Evolutionary conservation across 1,284 basidiomycete genomes (phyloP).

Genomic region (Phellopilus nigrolimitatus): DNA sequence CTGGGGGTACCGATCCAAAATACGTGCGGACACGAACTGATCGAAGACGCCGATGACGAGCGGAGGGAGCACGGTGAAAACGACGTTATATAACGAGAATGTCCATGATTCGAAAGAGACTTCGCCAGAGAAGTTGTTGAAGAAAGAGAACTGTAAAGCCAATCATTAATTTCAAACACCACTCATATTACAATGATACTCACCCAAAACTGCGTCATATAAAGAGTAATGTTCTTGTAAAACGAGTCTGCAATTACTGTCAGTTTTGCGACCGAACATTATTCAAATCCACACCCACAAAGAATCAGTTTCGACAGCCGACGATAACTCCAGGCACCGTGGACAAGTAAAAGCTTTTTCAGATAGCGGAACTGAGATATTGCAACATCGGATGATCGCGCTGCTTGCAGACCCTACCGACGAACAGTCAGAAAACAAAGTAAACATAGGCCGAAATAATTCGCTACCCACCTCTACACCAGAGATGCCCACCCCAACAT

Average conservation of each 20-base stretch:
- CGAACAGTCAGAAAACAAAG: slow-evolving; percentile 9
- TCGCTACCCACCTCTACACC: slow-evolving; percentile 85
- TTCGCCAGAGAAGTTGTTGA: slow-evolving; percentile 98
- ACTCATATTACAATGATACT: slow-evolving; percentile 25
- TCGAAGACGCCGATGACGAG: slow-evolving; percentile 97
- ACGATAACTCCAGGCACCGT: slow-evolving; percentile 98
- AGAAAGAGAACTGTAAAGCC: slow-evolving; percentile 80
- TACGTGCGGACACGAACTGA: slow-evolving; percentile 95
- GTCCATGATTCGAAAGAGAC: slow-evolving; percentile 99
- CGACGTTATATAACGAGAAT: slow-evolving; percentile 87
- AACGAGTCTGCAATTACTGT: slow-evolving; percentile 66
- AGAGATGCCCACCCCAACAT: slow-evolving; percentile 97
- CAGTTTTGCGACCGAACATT: neutral
- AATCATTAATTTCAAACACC: slow-evolving; percentile 8
- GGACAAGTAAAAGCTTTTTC: slow-evolving; percentile 93
- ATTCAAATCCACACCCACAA: slow-evolving; percentile 48
- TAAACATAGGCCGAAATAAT: neutral
- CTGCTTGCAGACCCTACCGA: slow-evolving; percentile 87
- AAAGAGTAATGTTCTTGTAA: slow-evolving; percentile 96
- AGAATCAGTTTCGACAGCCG: slow-evolving; percentile 93
- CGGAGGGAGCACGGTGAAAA: slow-evolving; percentile 93
- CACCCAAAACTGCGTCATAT: slow-evolving; percentile 98
- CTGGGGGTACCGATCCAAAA: slow-evolving; percentile 97
- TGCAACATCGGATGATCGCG: slow-evolving; percentile 92
- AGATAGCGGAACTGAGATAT: slow-evolving; percentile 98